Percentiles rank a stretch among this genome's conserved stretches.
phyloP scores from a whole-genome alignment of 2,329 filamentous ascomycete species.

The Gliomastix tumulicola region DNA sequence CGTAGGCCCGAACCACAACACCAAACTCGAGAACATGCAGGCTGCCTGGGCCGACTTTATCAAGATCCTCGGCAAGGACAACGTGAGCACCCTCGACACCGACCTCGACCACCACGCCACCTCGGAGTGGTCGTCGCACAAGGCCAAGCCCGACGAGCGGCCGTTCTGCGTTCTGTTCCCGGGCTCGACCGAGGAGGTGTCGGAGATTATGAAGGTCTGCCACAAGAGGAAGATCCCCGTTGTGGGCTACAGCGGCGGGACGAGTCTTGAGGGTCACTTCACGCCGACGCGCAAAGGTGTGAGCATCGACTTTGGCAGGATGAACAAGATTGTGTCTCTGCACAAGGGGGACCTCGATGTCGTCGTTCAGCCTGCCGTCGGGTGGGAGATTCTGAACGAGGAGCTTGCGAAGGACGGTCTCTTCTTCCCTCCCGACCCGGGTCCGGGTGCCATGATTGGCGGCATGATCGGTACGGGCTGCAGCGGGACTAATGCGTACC shows the following conservation, averaged over 20 bases:
- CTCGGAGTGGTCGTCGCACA: conserved; percentile 58
- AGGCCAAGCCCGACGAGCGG: conserved; percentile 35
- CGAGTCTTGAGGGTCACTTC: conserved; percentile 84
- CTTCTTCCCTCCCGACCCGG: conserved; percentile 89
- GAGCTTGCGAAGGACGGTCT: conserved; percentile 64
- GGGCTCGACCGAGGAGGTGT: conserved; percentile 71
- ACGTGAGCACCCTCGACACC: conserved; percentile 52
- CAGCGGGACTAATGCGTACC: conserved; percentile 81
- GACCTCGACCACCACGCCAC: conserved; percentile 51
- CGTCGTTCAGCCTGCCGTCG: conserved; percentile 72
- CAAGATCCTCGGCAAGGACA: conserved; percentile 54
- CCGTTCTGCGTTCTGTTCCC: conserved; percentile 73
- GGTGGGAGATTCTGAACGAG: conserved; percentile 83
- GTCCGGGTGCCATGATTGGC: conserved; percentile 86
- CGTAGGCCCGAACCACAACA: conserved; percentile 47
- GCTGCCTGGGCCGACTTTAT: conserved; percentile 65
- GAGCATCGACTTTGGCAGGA: conserved; percentile 77
- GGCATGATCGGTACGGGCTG: conserved; percentile 74
- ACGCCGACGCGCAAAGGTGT: conserved; percentile 76
- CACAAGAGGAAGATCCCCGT: conserved; percentile 76
- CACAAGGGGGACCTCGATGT: conserved; percentile 75
- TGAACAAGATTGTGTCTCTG: conserved; percentile 73
- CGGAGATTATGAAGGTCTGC: conserved; percentile 83
- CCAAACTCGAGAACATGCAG: conserved; percentile 56
- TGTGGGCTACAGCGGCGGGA: conserved; percentile 81